Base-by-base conservation (phyloP, 768 basidiomycete species). In the Termitomyces sp. region DNA sequence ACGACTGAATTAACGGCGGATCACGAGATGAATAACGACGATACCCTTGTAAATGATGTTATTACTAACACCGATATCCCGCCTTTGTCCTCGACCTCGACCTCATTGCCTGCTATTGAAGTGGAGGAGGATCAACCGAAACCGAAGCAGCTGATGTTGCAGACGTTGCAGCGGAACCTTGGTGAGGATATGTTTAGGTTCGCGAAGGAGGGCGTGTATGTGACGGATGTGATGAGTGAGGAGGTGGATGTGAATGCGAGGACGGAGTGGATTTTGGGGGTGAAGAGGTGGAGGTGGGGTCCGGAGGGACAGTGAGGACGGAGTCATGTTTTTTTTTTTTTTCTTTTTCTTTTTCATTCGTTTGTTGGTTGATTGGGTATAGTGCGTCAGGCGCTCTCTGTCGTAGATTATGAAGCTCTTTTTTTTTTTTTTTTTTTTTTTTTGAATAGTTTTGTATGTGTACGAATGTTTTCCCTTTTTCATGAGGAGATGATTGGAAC, bases 211-310 rank as follows among this genome's bases (percentile, higher is more conserved):
- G 73, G 74, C 10, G 67, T 76, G 34, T 68, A 66, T 52, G 69
- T 75, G 0, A 60, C 61, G 21, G 71, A 74, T 28, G 59, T 59
- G 12, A 47, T 61, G 53, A 59, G 12, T 21, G 57, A 54, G 37
- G 56, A 52, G 30, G 35, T n/a, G 50, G 49, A 30, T 45, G 46
- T 34, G 44, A 34, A 17, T 28, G 66, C 62, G 52, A 64, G 68
- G 43, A 67, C 70, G 4, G 73, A 74, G 64, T 76, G 74, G 72
- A 65, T 70, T 35, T 70, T 74, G n/a, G 68, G 71, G 53, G 72
- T 74, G 8, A 71, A 66, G 58, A 65, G 70, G 54, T 76, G 74
- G 74, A 74, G 68, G 64, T 76, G 72, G 73, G 70, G 70, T 1
- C 66, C 64, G 0, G 60, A 59, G 46, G 53, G 54, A 41, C 54